These are phyloP conservation scores for Aureobasidium sp. DNA, from an alignment of 2,329 filamentous ascomycete genomes.

Conservation along the genomic window DNA sequence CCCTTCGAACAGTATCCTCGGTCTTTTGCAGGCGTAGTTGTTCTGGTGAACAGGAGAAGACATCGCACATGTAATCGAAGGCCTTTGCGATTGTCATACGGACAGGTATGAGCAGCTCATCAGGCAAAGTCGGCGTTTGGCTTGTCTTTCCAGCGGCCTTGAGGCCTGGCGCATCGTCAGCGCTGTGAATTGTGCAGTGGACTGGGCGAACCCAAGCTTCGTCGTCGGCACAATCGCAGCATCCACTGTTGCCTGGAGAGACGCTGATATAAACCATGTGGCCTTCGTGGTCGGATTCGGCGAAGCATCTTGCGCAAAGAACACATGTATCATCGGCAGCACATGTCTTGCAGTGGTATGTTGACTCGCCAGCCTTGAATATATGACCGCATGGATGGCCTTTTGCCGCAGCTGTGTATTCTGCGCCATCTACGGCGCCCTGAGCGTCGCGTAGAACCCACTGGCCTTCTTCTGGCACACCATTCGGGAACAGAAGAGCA, in stretches of 20 bases:
- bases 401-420: slow-evolving; percentile 85
- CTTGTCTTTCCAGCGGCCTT: slow-evolving; percentile 50
- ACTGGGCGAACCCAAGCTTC: slow-evolving; percentile 89
- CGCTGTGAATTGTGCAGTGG: slow-evolving; percentile 88
- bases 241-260: slow-evolving; percentile 85
- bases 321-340: slow-evolving; percentile 93
- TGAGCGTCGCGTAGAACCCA: slow-evolving; percentile 83
- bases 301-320: slow-evolving; percentile 88
- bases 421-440: slow-evolving; percentile 84
- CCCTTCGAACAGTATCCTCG: slow-evolving; percentile 67
- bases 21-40: slow-evolving; percentile 84
- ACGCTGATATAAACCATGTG: slow-evolving; percentile 87
- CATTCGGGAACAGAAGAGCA: slow-evolving; percentile 72
- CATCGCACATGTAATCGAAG: slow-evolving; percentile 93
- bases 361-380: slow-evolving; percentile 88
- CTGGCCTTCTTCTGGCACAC: slow-evolving; percentile 32
- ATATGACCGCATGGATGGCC: slow-evolving; percentile 97
- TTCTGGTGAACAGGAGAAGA: slow-evolving; percentile 95
- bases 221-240: slow-evolving; percentile 93
- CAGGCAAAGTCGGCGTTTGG: slow-evolving; percentile 48
- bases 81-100: slow-evolving; percentile 77
- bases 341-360: slow-evolving; percentile 91
- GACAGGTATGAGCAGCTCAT: slow-evolving; percentile 69
- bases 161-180: slow-evolving; percentile 31
- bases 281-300: slow-evolving; percentile 87